Percentiles rank a stretch among this genome's conserved stretches.
These are phyloP conservation scores for Epichloe gansuensis DNA, from an alignment of 2,329 filamentous ascomycete species.

Conservation along the genomic window DNA sequence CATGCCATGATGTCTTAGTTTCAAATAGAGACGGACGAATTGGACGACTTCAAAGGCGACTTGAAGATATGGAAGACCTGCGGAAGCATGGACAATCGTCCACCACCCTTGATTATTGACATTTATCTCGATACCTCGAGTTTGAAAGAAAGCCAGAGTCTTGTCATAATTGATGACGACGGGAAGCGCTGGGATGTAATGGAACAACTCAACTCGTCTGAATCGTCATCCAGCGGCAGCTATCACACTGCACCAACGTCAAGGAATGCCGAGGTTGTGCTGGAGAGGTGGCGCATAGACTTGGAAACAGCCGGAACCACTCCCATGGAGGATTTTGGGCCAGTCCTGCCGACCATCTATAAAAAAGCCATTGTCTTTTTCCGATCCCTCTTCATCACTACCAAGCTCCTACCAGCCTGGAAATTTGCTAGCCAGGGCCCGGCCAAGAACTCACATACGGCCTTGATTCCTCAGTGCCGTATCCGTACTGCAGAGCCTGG, in stretches of 20 bases:
- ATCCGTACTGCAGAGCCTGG: slow-evolving; percentile 51
- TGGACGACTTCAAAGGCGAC: slow-evolving; percentile 73
- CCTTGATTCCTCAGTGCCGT: slow-evolving; percentile 67
- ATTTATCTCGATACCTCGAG: slow-evolving; percentile 72
- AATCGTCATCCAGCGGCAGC: slow-evolving; percentile 34
- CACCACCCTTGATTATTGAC: slow-evolving; percentile 78
- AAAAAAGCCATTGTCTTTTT: slow-evolving; percentile 96
- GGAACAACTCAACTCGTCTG: slow-evolving; percentile 61
- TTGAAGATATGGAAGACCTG: slow-evolving; percentile 70
- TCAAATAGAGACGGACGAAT: slow-evolving; percentile 87
- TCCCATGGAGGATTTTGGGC: slow-evolving; percentile 45
- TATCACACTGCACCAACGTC: slow-evolving; percentile 26
- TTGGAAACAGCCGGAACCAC: slow-evolving; percentile 44
- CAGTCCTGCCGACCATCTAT: slow-evolving; percentile 72
- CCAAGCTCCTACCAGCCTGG: slow-evolving; percentile 74
- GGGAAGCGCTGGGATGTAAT: slow-evolving; percentile 89
- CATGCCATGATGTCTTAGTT: slow-evolving; percentile 45
- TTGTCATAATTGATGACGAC: slow-evolving; percentile 77
- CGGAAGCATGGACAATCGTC: slow-evolving; percentile 62
- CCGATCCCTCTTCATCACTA: slow-evolving; percentile 70
- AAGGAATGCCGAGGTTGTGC: slow-evolving; percentile 57
- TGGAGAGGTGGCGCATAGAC: slow-evolving; percentile 86
- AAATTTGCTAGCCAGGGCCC: slow-evolving; percentile 65
- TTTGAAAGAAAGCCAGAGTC: slow-evolving; percentile 69
- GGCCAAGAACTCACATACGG: slow-evolving; percentile 54